These are phyloP conservation scores for Cercospora zeae-maydis DNA, from an alignment of 2,329 filamentous ascomycete species.

Conservation along the genomic window DNA sequence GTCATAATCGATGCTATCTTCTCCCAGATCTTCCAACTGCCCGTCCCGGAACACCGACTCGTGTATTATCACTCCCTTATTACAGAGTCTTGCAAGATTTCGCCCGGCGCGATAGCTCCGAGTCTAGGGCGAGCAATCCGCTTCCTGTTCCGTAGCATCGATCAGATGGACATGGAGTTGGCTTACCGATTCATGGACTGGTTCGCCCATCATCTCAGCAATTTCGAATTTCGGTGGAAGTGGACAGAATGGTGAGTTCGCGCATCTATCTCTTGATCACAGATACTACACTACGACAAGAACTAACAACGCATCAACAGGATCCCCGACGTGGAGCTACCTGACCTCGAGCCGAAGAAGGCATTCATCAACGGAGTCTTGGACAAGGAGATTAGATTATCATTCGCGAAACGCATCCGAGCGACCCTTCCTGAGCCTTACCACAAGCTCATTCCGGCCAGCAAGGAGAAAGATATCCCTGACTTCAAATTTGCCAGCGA, in stretches of 20 bases:
- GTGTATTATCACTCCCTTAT: conserved; percentile 96
- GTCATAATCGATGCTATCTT: conserved; percentile 97
- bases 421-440: conserved; percentile 86
- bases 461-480: conserved; percentile 92
- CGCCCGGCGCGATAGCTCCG: conserved; percentile 91
- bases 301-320: conserved; percentile 36
- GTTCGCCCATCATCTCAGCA: conserved; percentile 97
- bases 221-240: conserved; percentile 99
- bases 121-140: conserved; percentile 90
- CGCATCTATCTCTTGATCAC: conserved; percentile 13
- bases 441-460: conserved; percentile 72
- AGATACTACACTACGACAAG: neutral
- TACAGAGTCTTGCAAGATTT: conserved; percentile 93
- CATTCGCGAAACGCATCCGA: conserved; percentile 93
- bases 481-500: conserved; percentile 85
- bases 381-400: conserved; percentile 94
- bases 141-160: conserved; percentile 78
- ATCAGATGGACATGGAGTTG: conserved; percentile 82
- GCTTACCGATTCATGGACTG: conserved; percentile 88
- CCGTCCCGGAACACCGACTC: conserved; percentile 82
- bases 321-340: conserved; percentile 75
- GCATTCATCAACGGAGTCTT: conserved; percentile 87
- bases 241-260: conserved; percentile 82
- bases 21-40: conserved; percentile 86
- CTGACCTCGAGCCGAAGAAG: conserved; percentile 78